Percentiles rank a stretch among this genome's conserved stretches.
These are phyloP conservation scores for Gloeopeniophorella convolvens DNA, from an alignment of 768 basidiomycete species.

Conservation along the genomic window DNA sequence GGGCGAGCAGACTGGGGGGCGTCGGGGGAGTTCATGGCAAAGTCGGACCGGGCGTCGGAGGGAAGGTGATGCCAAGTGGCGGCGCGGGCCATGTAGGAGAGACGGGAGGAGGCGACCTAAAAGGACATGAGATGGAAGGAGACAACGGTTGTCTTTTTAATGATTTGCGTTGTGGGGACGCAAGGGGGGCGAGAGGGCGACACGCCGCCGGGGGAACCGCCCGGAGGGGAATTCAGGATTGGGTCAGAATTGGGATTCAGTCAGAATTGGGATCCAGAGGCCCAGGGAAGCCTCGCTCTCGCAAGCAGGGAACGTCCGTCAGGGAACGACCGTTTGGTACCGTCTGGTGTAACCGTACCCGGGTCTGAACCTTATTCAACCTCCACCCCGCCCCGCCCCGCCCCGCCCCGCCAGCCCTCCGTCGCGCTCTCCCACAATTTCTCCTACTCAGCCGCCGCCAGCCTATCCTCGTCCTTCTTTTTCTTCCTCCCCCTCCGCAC, in stretches of 20 bases:
- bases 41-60: conserved; percentile 23
- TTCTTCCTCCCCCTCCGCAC: conserved; percentile 36
- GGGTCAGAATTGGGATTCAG: not conserved
- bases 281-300: too few relatives aligned
- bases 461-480: conserved; percentile 29
- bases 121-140: conserved; percentile 10
- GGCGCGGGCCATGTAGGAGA: conserved; percentile 14
- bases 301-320: too few relatives aligned
- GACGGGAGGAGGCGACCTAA: conserved; percentile 4
- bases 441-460: conserved; percentile 14
- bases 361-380: conserved; percentile 13
- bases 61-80: conserved; percentile 16
- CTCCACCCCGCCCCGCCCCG: not conserved
- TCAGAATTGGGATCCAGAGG: too few relatives aligned
- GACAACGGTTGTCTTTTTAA: conserved; percentile 21
- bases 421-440: conserved; percentile 3
- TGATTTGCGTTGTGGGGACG: conserved; percentile 13
- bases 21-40: conserved; percentile 18
- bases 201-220: conserved; percentile 1
- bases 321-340: too few relatives aligned
- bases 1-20: conserved; percentile 33
- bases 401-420: not conserved
- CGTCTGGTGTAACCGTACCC: not conserved
- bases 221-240: not conserved
- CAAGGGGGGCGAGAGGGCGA: not conserved